phyloP scores from a whole-genome alignment of 371 early-diverging fungal genomes.

The Rhizopus delemar region DNA sequence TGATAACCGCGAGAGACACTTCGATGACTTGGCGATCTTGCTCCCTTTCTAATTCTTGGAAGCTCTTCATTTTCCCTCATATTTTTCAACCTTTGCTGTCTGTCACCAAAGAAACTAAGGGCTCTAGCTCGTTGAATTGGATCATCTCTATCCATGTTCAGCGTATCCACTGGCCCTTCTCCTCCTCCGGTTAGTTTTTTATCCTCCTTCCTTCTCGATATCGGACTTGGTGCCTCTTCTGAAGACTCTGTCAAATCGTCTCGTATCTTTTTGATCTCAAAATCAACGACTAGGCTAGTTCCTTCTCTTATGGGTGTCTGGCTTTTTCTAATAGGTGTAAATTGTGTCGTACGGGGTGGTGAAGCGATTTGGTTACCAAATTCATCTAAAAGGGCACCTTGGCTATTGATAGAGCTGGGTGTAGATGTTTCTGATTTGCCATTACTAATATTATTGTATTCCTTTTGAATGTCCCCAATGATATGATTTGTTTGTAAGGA shows the following conservation, averaged over 20 bases:
- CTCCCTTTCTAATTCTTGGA: background rate
- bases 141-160: constrained; percentile 16
- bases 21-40: constrained; percentile 7
- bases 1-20: background rate
- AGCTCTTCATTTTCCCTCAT: constrained; percentile 7
- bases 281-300: constrained; percentile 33
- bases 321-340: constrained; percentile 22
- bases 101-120: constrained; percentile 1
- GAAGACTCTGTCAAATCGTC: constrained; percentile 10
- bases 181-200: too few species aligned
- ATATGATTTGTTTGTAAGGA: background rate
- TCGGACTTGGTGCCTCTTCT: constrained; percentile 2
- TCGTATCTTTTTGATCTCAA: constrained; percentile 25
- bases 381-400: constrained; percentile 22
- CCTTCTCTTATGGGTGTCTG: constrained; percentile 43
- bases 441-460: background rate
- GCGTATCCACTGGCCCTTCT: background rate
- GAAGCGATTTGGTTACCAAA: constrained; percentile 21
- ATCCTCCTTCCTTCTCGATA: background rate
- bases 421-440: background rate
- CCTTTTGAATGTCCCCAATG: background rate
- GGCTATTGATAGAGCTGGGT: constrained; percentile 15
- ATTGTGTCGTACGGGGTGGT: constrained; percentile 47
- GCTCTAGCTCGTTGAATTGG: constrained; percentile 7
- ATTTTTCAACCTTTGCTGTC: constrained; percentile 1